Percentiles rank a stretch among this genome's conserved stretches.
Conservation (phyloP, 352 stramenopile genomes). For the Lagenidium sp. region DNA sequence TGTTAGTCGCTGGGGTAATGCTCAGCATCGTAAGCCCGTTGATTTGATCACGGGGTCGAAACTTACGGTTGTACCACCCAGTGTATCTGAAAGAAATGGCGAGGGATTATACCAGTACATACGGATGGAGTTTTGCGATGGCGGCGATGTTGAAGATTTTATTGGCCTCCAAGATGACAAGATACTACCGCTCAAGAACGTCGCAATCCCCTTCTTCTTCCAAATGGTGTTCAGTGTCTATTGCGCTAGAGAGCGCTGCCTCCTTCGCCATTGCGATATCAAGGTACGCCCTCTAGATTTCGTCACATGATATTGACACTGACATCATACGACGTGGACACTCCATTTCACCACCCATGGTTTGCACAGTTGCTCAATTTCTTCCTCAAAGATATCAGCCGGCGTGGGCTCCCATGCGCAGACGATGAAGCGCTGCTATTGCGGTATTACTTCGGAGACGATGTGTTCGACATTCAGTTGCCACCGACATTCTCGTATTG, state of each 20-base stretch:
- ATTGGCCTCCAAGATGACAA: conserved; percentile 79
- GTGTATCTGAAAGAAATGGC: conserved; percentile 2
- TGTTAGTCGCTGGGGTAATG: conserved; percentile 47
- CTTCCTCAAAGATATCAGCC: conserved; percentile 87
- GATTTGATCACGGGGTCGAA: conserved; percentile 32
- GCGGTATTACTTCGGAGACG: conserved; percentile 52
- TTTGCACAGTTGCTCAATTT: conserved; percentile 93
- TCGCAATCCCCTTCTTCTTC: conserved; percentile 89
- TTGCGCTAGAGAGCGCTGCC: conserved; percentile 81
- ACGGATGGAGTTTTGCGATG: conserved; percentile 96
- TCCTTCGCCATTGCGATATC: conserved; percentile 97
- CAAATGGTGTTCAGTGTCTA: conserved; percentile 97
- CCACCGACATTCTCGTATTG: conserved; percentile 62
- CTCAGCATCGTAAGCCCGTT: conserved; percentile 49
- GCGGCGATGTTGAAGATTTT: conserved; percentile 95
- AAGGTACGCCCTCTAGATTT: conserved; percentile 81
- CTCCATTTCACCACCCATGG: not conserved
- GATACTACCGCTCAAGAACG: conserved; percentile 34
- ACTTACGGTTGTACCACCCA: conserved; percentile 11
- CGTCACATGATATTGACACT: too few species aligned
- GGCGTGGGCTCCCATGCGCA: conserved; percentile 20
- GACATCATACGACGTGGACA: too few species aligned
- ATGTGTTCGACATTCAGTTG: conserved; percentile 45
- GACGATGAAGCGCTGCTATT: conserved; percentile 28
- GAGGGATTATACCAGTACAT: conserved; percentile 91